Conservation (phyloP, 768 basidiomycete genomes). For the Lentinula sp. region DNA sequence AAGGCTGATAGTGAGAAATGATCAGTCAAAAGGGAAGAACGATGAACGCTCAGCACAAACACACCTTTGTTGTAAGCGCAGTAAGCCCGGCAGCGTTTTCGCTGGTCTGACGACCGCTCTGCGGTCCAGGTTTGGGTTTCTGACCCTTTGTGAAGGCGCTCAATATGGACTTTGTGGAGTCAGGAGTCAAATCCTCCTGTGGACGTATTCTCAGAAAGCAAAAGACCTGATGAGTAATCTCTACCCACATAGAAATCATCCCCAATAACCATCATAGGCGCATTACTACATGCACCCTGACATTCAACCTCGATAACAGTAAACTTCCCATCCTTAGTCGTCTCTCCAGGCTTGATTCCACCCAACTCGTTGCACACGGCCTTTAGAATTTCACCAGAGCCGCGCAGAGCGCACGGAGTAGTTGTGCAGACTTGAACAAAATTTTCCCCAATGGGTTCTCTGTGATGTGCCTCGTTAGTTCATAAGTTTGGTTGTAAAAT, state of each 20-base stretch:
- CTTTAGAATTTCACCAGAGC: slow-evolving; percentile 85
- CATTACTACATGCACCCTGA: slow-evolving; percentile 97
- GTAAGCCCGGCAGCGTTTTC: slow-evolving; percentile 94
- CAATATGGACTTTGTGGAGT: slow-evolving; percentile 72
- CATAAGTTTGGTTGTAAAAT: not conserved
- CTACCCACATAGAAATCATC: slow-evolving; percentile 90
- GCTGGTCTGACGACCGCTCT: slow-evolving; percentile 77
- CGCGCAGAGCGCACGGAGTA: slow-evolving; percentile 94
- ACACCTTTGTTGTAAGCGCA: slow-evolving; percentile 66
- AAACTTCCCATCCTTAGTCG: slow-evolving; percentile 95
- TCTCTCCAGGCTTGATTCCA: slow-evolving; percentile 80
- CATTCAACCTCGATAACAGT: slow-evolving; percentile 98
- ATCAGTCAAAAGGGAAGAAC: not conserved
- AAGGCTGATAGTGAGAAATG: slow-evolving; percentile 50
- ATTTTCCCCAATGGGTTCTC: slow-evolving; percentile 89
- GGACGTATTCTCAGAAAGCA: not conserved
- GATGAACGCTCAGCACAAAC: slow-evolving; percentile 3
- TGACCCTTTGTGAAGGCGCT: slow-evolving; percentile 75
- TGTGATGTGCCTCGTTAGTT: slow-evolving; percentile 17
- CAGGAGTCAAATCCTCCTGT: slow-evolving; percentile 80
- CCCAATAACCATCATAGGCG: slow-evolving; percentile 91
- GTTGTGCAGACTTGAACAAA: slow-evolving; percentile 99
- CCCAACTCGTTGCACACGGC: slow-evolving; percentile 80
- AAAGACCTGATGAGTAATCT: not conserved
- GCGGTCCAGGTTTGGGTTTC: slow-evolving; percentile 92